Evolutionary conservation across 306 rosid genomes (phyloP), one percentile per base, ranked within the genome.

Genomic region (Delonix regia): DNA sequence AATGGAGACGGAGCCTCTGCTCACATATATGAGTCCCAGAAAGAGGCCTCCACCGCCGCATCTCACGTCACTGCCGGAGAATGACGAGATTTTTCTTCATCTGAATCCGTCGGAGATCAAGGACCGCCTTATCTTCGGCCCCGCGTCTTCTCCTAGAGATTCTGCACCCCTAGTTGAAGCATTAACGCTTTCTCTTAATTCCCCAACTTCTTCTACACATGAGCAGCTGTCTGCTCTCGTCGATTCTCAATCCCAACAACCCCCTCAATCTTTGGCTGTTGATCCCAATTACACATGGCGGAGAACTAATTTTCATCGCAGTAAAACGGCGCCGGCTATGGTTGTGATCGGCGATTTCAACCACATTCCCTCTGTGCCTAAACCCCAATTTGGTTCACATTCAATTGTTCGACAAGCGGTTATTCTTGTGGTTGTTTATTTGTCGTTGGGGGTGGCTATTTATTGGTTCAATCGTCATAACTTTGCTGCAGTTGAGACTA

Each of bases 271-370:
- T 0, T 89, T 89, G 92, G 90, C 87, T 24, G 8, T 83, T 30
- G 96, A 92, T 73, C 92, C 96, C 72, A 84, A 87, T 72, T 83
- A 57, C 64, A 39, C 86, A n/a, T 87, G 88, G 85, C 53, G 48
- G 47, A 91, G 81, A 22, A 83, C 89, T 59, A 88, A 87, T 42
- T 90, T 95, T 41, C 99, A 91, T 13, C 93, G 99, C 63, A 93
- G 97, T 64, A 91, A 86, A 88, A 93, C 99, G 0, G 98, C 99
- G 6, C 99, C 99, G 0, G 99, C 99, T 49, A 83, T 95, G 92
- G 93, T 94, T 1, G 97, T 89, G 52, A 76, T 91, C 49, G 85
- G 89, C 21, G 97, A 92, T 74, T 59, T 62, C 12, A 72, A 34
- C 33, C 84, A 18, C 36, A 83, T 47, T 11, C 10, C 78, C 0